A percentile compares a stretch with the other conserved stretches of the same genome.
Conservation (phyloP, 345 rosid genomes). For the Nasturtium officinale region DNA sequence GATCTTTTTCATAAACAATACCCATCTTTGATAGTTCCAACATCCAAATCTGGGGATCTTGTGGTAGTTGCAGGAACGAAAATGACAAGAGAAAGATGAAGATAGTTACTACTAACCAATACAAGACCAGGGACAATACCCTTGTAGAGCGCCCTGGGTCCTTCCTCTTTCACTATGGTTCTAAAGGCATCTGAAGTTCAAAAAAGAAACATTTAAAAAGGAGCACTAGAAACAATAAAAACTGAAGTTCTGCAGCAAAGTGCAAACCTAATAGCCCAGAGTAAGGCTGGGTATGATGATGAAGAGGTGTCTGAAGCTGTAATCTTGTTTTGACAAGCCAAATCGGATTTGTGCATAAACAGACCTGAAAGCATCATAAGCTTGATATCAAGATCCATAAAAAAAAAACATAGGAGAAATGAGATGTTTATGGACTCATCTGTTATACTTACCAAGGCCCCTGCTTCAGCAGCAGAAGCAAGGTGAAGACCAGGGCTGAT, state of each 20-base stretch:
- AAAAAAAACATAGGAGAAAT: background rate
- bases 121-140: conserved; percentile 84
- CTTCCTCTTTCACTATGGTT: conserved; percentile 93
- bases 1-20: no score
- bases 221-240: background rate
- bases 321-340: conserved; percentile 96
- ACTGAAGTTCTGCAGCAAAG: background rate
- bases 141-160: conserved; percentile 80
- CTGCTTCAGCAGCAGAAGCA: conserved; percentile 96
- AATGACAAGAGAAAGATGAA: background rate
- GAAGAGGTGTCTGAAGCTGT: conserved; percentile 93
- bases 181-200: conserved; percentile 69
- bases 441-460: conserved; percentile 70
- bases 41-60: background rate
- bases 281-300: conserved; percentile 67
- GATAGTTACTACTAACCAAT: conserved; percentile 57
- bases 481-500: conserved; percentile 80
- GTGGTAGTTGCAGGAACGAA: conserved; percentile 1
- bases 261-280: conserved; percentile 82
- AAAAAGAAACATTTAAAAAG: conserved; percentile 12
- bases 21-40: background rate
- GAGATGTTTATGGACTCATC: background rate
- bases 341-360: conserved; percentile 85
- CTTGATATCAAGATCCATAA: background rate
- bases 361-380: conserved; percentile 58